A percentile compares a stretch with the other conserved stretches of the same genome.
Conservation (phyloP, 78 protist species). For the Salpingoeca rosetta region DNA sequence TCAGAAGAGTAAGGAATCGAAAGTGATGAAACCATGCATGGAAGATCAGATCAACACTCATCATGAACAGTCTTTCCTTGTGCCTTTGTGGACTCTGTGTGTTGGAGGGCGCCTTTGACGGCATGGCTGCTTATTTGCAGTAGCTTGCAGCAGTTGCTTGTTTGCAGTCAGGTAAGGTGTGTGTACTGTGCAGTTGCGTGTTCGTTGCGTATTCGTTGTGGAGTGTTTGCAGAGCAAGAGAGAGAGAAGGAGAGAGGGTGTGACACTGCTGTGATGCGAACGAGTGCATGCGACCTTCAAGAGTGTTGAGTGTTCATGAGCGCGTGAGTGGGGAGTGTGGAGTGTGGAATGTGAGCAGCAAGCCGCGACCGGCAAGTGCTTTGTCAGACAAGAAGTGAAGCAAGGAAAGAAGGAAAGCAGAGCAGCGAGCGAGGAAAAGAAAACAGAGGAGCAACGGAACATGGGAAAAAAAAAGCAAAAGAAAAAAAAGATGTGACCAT, state of each 20-base stretch:
- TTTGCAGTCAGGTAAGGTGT: too few species aligned
- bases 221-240: neutral
- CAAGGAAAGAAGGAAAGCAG: neutral
- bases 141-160: too few species aligned
- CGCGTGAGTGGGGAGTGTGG: neutral
- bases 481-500: too few species aligned
- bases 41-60: conserved; percentile 65
- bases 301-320: neutral
- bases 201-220: too few species aligned
- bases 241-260: neutral
- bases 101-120: too few species aligned
- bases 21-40: too few species aligned
- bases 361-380: neutral
- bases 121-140: too few species aligned
- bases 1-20: too few species aligned
- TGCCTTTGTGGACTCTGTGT: too few species aligned
- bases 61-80: too few species aligned
- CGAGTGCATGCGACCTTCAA: neutral
- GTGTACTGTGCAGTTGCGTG: too few species aligned
- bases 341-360: neutral
- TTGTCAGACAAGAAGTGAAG: neutral
- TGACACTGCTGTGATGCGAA: neutral
- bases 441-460: neutral
- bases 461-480: neutral
- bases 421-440: neutral